Evolutionary conservation across 176 grass and related monocot species (phyloP).

Genomic region (Bromus sterilis): DNA sequence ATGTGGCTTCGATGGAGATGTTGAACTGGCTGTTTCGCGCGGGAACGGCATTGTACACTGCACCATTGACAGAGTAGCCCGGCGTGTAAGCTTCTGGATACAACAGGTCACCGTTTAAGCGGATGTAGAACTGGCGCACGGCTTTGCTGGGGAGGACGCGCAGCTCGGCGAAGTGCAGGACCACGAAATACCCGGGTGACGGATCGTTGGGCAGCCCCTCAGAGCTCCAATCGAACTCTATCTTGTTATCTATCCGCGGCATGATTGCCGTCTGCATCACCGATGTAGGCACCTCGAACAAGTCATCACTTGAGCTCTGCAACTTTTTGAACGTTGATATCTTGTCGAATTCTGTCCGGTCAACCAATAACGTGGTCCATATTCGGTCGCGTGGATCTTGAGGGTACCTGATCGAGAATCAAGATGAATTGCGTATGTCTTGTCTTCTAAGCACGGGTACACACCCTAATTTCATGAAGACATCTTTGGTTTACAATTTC

Average conservation of each 20-base stretch:
- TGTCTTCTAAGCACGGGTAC: too few species aligned
- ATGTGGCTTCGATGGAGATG: slow-evolving; percentile 35
- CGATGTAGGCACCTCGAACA: slow-evolving; percentile 9
- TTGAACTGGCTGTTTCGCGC: not conserved
- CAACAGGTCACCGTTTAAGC: slow-evolving; percentile 4
- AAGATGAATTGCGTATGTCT: not conserved
- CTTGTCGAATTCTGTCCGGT: not conserved
- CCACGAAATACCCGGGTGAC: not conserved
- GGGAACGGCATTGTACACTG: not conserved
- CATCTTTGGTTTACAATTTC: too few species aligned
- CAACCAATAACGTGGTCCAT: slow-evolving; percentile 21
- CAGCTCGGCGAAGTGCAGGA: slow-evolving; percentile 34
- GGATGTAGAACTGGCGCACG: slow-evolving; percentile 29
- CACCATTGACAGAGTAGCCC: not conserved
- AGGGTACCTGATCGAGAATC: slow-evolving; percentile 24
- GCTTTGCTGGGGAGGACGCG: not conserved
- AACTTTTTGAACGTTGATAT: slow-evolving; percentile 23
- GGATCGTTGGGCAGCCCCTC: not conserved
- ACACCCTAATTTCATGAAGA: too few species aligned
- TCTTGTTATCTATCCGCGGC: too few species aligned
- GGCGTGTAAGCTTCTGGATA: not conserved
- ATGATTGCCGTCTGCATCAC: slow-evolving; percentile 37
- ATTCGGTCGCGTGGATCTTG: slow-evolving; percentile 27
- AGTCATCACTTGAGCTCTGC: not conserved
- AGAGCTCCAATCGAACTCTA: too few species aligned